phyloP scores from a whole-genome alignment of 768 basidiomycete species.

The Boletus subcaerulescens region DNA sequence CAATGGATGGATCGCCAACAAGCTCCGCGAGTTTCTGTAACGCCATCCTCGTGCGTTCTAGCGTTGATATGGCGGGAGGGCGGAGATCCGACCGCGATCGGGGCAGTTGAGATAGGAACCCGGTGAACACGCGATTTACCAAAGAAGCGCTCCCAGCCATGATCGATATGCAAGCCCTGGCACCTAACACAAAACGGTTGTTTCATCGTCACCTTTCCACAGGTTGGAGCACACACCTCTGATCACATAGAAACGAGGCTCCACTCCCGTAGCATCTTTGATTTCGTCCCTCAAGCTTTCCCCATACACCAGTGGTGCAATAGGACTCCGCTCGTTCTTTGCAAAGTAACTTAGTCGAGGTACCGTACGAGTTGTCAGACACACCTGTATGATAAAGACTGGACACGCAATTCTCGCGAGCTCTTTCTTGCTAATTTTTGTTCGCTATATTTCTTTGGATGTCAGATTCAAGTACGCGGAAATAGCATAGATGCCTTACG shows the following conservation, averaged over 20 bases:
- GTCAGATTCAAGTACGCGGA: neutral
- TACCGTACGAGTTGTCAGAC: conserved; percentile 6
- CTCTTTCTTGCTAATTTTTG: conserved; percentile 45
- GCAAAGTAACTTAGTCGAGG: conserved; percentile 1
- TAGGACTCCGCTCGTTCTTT: conserved; percentile 59
- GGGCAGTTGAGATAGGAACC: conserved; percentile 59
- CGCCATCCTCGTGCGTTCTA: conserved; percentile 55
- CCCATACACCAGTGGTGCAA: conserved; percentile 54
- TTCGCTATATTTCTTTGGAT: conserved; percentile 42
- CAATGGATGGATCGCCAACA: conserved; percentile 43
- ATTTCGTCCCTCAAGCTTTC: conserved; percentile 51
- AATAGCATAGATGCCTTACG: conserved; percentile 36
- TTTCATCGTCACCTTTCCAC: neutral
- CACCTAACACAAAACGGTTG: conserved; percentile 38
- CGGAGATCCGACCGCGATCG: conserved; percentile 47
- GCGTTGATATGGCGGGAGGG: conserved; percentile 32
- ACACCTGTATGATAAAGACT: conserved; percentile 66
- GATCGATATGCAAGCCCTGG: conserved; percentile 52
- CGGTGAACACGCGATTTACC: conserved; percentile 59
- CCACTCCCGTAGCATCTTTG: conserved; percentile 42
- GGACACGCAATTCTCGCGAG: conserved; percentile 58
- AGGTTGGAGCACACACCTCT: conserved; percentile 44
- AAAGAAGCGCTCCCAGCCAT: conserved; percentile 55
- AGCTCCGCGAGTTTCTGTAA: conserved; percentile 52
- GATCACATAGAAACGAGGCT: conserved; percentile 54